Base-by-base conservation (phyloP, 495 filamentous ascomycete genomes). In the Penicillium salamii region DNA sequence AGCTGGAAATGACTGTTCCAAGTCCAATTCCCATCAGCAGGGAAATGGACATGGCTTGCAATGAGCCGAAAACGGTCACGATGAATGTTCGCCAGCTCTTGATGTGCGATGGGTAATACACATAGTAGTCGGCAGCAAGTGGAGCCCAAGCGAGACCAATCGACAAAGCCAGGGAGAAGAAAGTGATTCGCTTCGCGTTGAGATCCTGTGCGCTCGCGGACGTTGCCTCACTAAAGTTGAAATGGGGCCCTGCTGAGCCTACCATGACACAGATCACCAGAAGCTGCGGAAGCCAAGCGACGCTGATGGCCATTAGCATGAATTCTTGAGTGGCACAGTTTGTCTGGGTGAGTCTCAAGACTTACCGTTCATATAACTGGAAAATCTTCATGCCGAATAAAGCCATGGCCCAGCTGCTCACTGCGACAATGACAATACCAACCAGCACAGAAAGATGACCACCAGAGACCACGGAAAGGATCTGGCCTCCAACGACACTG, bases 351-450 rank as follows among this genome's bases (percentile, higher is more conserved):
- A 21, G 17, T 11, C 19, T 15, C 0, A 1, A 24, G 1, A n/a
- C 55, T 42, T 61, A 63, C 62, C 63, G 77, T 63, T 90, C 85
- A 66, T 89, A 90, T 31, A 74, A 66, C 49, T 89, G 84, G 68
- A 91, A 89, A 15, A 87, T 70, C 14, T 70, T 72, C 76, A 89
- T 89, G 9, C 88, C 88, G 64, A 90, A 89, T 5, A 82, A 82
- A 11, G 85, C 82, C 51, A 91, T 77, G 0, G 74, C 57, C 78
- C 78, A 83, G 32, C 77, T 82, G 7, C 83, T 73, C 14, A 87
- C 43, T 1, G 82, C 78, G 7, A 80, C 75, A 15, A 90, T 79
- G 36, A 89, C 70, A 49, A 89, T 87, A 5, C 88, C 88, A 33
- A 88, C 82, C 3, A 81, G 68, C 11, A 89, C 77, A 0, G 80